Percentiles rank a stretch among this genome's conserved stretches.
Conservation (phyloP, 2,329 filamentous ascomycete species). For the Cryphonectria japonica region DNA sequence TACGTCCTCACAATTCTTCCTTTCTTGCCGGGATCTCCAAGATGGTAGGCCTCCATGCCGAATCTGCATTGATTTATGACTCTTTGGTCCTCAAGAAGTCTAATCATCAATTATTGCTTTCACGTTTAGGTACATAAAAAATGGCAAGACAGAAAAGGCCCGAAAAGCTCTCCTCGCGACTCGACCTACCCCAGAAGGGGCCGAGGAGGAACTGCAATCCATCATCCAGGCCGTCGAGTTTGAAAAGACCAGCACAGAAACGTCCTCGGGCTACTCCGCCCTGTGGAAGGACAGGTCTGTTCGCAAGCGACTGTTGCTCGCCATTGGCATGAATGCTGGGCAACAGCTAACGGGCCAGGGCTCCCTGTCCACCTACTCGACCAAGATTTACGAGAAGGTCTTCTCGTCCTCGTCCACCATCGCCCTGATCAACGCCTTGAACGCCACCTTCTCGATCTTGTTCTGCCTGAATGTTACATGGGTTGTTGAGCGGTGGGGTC, state of each 20-base stretch:
- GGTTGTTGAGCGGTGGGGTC: conserved; percentile 73
- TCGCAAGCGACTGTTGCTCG: conserved; percentile 67
- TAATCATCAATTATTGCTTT: neutral
- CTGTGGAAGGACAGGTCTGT: conserved; percentile 72
- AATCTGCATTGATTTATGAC: neutral
- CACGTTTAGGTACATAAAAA: conserved; percentile 47
- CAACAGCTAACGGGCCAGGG: conserved; percentile 77
- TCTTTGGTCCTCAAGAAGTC: neutral
- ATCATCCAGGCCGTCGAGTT: conserved; percentile 73
- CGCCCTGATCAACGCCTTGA: conserved; percentile 74
- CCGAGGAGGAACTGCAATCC: conserved; percentile 66
- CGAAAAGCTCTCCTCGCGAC: conserved; percentile 59
- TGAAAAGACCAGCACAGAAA: conserved; percentile 68
- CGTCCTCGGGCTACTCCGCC: conserved; percentile 64
- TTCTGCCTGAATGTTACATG: conserved; percentile 75
- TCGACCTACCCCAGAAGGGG: conserved; percentile 65
- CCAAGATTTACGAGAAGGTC: conserved; percentile 74
- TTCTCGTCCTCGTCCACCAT: conserved; percentile 63
- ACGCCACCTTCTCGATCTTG: conserved; percentile 72
- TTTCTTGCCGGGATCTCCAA: conserved; percentile 69
- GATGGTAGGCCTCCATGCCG: conserved; percentile 60
- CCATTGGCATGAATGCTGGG: conserved; percentile 69
- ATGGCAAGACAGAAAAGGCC: conserved; percentile 62
- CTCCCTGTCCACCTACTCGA: conserved; percentile 72
- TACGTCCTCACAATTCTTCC: conserved; percentile 65